Percentiles rank a stretch among this genome's conserved stretches.
Evolutionary conservation across 2,329 filamentous ascomycete species (phyloP).

Genomic region (Aspergillus jensenii): DNA sequence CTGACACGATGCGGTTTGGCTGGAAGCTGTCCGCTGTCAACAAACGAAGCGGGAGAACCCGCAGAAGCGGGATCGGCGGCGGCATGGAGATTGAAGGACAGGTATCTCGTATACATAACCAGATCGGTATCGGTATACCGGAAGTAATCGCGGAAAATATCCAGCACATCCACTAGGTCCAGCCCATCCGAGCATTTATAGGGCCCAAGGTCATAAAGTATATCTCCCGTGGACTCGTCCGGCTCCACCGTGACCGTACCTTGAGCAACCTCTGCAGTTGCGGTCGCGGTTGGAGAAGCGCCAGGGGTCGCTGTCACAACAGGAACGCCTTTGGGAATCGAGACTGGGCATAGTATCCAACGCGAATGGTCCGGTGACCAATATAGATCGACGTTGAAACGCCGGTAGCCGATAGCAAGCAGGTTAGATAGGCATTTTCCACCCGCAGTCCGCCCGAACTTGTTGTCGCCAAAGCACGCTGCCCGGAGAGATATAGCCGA

Average conservation of each 20-base stretch:
- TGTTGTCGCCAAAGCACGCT: constrained; percentile 57
- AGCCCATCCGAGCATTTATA: constrained; percentile 57
- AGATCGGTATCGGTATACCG: constrained; percentile 54
- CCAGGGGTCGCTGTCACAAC: constrained; percentile 23
- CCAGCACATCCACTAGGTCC: constrained; percentile 51
- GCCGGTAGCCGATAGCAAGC: constrained; percentile 58
- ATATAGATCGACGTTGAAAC: constrained; percentile 61
- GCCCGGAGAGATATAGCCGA: constrained; percentile 58
- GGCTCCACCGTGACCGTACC: constrained; percentile 24
- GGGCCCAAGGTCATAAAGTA: constrained; percentile 50
- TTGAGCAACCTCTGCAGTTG: constrained; percentile 20
- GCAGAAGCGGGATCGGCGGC: constrained; percentile 48
- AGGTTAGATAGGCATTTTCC: constrained; percentile 63
- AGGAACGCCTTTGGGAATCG: constrained; percentile 41
- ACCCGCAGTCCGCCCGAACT: constrained; percentile 54
- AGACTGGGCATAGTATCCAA: constrained; percentile 64
- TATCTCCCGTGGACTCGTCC: constrained; percentile 24
- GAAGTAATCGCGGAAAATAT: constrained; percentile 55
- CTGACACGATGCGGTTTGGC: constrained; percentile 45
- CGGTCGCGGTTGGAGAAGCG: constrained; percentile 24
- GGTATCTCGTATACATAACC: constrained; percentile 53
- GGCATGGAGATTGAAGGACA: constrained; percentile 62
- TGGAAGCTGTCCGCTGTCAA: constrained; percentile 48
- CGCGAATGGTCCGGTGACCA: constrained; percentile 57
- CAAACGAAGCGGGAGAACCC: constrained; percentile 40